phyloP scores from a whole-genome alignment of 768 basidiomycete genomes.

The Pleurotus tuber-regium region DNA sequence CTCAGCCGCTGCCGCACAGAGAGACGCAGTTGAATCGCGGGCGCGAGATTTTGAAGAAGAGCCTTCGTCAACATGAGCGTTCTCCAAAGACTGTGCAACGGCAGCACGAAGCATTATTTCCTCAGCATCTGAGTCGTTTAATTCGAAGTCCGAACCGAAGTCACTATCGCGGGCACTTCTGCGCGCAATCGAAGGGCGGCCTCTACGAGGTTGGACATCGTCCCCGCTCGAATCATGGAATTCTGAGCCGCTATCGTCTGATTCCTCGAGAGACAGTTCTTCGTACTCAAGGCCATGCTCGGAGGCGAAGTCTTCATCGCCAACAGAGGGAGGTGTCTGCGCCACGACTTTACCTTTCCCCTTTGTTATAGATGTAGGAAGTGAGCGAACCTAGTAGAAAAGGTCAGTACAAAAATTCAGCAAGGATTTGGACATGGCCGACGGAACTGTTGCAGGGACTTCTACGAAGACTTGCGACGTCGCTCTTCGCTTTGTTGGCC shows the following conservation, averaged over 20 bases:
- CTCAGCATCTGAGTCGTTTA: constrained; percentile 35
- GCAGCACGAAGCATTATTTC: constrained; percentile 57
- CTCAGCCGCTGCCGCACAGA: constrained; percentile 54
- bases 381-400: too few species aligned
- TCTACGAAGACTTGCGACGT: constrained; percentile 33
- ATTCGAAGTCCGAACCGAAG: constrained; percentile 33
- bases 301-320: constrained; percentile 29
- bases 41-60: constrained; percentile 34
- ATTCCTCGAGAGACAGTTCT: constrained; percentile 43
- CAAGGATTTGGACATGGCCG: constrained; percentile 30
- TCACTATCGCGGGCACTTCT: constrained; percentile 16
- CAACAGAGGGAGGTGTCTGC: constrained; percentile 22
- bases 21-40: constrained; percentile 39
- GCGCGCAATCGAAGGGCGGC: constrained; percentile 5
- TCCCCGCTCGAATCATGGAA: constrained; percentile 41
- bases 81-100: constrained; percentile 50
- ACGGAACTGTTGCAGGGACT: constrained; percentile 18
- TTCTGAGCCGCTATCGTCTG: constrained; percentile 59
- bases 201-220: constrained; percentile 10
- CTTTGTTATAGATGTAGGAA: too few species aligned
- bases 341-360: constrained; percentile 24
- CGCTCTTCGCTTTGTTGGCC: constrained; percentile 30
- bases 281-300: constrained; percentile 40
- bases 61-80: constrained; percentile 20
- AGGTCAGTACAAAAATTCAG: constrained; percentile 32